Base-by-base conservation (phyloP, 768 basidiomycete species). In the Scleroderma bovista region DNA sequence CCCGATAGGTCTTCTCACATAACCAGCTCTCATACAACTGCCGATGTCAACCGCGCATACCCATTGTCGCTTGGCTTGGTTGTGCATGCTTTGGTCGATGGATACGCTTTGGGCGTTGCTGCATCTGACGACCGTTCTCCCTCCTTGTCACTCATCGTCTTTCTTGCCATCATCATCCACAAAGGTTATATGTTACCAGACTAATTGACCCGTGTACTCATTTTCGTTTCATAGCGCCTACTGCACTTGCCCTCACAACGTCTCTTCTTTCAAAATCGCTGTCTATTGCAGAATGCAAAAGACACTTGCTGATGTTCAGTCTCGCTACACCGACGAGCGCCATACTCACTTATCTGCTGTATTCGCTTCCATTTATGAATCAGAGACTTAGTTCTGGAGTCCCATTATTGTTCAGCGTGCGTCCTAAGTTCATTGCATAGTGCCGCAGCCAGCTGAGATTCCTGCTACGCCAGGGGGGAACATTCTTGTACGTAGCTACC, bases 401-500 rank as follows among this genome's bases (percentile, higher is more conserved):
- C 10, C 85, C 88, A 0, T 74, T 98, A 32, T 73, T 97, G 7
- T 75, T 95, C 58, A 95, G 93, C 13, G 93, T 94, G 58, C 60
- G 84, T 29, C 9, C 26, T 71, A n/a, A n/a, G n/a, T 19, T 15
- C 48, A 48, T 8, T 9, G 32, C 10, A 40, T 15, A 26, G 38
- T 61, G 26, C 54, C 43, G 46, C 22, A 7, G 26, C 8, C 17
- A 8, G 29, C 38, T 29, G 8, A 37, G 32, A 20, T 38, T 31
- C 48, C 20, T 45, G 10, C n/a, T n/a, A n/a, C n/a, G n/a, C 38
- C 48, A 93, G 90, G 93, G 90, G 40, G 93, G 93, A 9, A 93
- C 91, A 3, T 96, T 96, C 69, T 74, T 97, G 34, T 96, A 95
- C 61, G 94, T 97, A 9, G 92, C 93, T 1, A 93, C 93, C 1